phyloP scores from a whole-genome alignment of 768 basidiomycete genomes.

The Tulasnella sp. region DNA sequence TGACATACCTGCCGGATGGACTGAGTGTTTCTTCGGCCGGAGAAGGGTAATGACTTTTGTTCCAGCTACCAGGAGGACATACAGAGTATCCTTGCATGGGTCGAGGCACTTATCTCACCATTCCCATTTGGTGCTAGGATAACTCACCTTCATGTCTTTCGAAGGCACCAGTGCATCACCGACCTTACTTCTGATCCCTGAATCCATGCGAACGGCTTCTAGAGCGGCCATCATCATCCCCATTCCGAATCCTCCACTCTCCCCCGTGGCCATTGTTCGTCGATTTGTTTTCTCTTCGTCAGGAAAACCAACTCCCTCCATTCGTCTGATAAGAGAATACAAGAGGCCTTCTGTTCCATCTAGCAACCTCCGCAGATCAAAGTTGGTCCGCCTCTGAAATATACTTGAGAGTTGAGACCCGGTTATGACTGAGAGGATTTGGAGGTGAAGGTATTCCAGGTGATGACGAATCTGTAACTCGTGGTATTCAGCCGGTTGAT shows the following conservation, averaged over 20 bases:
- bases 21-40: conserved; percentile 83
- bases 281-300: no score
- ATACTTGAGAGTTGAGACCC: conserved; percentile 70
- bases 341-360: conserved; percentile 73
- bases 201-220: conserved; percentile 65
- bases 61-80: conserved; percentile 71
- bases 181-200: conserved; percentile 52
- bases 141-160: conserved; percentile 59
- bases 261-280: no score
- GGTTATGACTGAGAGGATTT: conserved; percentile 83
- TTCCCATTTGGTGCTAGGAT: no score
- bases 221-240: conserved; percentile 71
- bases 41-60: conserved; percentile 75
- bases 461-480: conserved; percentile 81
- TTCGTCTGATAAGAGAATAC: conserved; percentile 49
- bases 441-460: conserved; percentile 88
- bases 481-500: conserved; percentile 21
- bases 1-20: conserved; percentile 72
- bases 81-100: conserved; percentile 93
- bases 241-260: no score
- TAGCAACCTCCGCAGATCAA: conserved; percentile 68
- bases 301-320: no score
- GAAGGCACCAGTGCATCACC: conserved; percentile 72
- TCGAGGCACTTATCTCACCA: no score
- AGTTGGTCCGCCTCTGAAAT: conserved; percentile 83